Percentiles rank a stretch among this genome's conserved stretches.
Evolutionary conservation across 805 yeast species (phyloP).

Genomic region (Millerozyma acaciae): DNA sequence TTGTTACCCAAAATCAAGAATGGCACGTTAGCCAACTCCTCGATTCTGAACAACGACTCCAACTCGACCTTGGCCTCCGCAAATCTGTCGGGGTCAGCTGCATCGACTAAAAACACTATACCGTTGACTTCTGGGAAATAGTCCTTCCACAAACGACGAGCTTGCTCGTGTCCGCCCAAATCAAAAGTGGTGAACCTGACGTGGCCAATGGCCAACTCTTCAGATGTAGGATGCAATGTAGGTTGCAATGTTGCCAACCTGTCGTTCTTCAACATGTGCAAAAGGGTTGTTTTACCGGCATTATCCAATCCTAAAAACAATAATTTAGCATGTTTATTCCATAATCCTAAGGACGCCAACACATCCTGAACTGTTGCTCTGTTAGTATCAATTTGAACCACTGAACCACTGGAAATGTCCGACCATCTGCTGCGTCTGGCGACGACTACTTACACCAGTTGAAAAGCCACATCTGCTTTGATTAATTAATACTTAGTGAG

Average conservation of each 20-base stretch:
- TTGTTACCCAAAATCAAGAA: conserved; percentile 94
- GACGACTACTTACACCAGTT: conserved; percentile 35
- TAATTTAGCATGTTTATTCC: conserved; percentile 48
- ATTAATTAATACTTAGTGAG: too few relatives aligned
- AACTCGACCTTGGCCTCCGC: conserved; percentile 93
- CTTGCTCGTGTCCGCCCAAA: conserved; percentile 97
- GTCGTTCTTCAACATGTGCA: conserved; percentile 68
- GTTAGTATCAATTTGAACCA: conserved; percentile 6
- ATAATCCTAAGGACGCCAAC: conserved; percentile 43
- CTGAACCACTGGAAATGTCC: too few relatives aligned
- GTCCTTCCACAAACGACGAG: conserved; percentile 99
- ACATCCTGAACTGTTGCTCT: conserved; percentile 37
- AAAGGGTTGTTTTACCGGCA: conserved; percentile 45
- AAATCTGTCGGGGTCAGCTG: conserved; percentile 94
- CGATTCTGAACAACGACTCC: conserved; percentile 88
- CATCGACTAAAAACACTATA: conserved; percentile 92
- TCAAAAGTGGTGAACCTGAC: conserved; percentile 97
- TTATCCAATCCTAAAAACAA: conserved; percentile 45
- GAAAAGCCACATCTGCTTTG: conserved; percentile 38
- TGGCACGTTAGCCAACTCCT: conserved; percentile 86
- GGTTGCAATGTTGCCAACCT: conserved; percentile 97
- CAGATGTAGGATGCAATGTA: conserved; percentile 97
- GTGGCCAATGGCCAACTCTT: conserved; percentile 93
- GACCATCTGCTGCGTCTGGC: too few relatives aligned
- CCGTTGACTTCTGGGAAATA: conserved; percentile 99